Evolutionary conservation across 257 asterid species (phyloP).

Genomic region (Ballota nigra): DNA sequence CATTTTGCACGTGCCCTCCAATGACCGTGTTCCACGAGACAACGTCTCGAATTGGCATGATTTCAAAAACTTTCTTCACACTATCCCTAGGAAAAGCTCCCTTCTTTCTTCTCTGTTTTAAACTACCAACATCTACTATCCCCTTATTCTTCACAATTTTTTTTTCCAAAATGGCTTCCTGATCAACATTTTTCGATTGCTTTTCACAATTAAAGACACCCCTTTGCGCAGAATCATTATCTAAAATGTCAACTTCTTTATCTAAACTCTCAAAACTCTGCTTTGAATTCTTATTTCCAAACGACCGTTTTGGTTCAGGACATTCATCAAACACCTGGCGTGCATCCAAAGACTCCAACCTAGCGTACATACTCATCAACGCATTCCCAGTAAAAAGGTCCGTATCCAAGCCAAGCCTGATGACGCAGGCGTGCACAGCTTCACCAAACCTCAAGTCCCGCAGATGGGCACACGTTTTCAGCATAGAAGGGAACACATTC

Average conservation of each 20-base stretch:
- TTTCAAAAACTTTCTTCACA: slow-evolving; percentile 67
- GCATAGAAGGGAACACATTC: slow-evolving; percentile 77
- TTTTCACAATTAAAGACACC: background rate
- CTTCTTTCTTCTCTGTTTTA: slow-evolving; percentile 22
- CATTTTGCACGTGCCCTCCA: slow-evolving; percentile 57
- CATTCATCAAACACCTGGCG: slow-evolving; percentile 41
- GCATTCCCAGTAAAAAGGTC: slow-evolving; percentile 92
- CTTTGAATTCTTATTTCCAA: background rate
- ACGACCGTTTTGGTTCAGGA: slow-evolving; percentile 28
- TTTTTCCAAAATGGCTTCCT: slow-evolving; percentile 1
- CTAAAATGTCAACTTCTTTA: background rate
- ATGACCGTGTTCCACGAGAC: slow-evolving; percentile 93
- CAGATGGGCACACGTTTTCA: slow-evolving; percentile 64
- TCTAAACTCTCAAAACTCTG: background rate
- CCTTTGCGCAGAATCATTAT: background rate
- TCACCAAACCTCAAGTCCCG: slow-evolving; percentile 67
- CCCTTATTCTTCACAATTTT: slow-evolving; percentile 7
- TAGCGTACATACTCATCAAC: slow-evolving; percentile 81
- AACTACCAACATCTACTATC: slow-evolving; percentile 2
- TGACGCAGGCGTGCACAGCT: slow-evolving; percentile 66
- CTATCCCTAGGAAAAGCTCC: slow-evolving; percentile 35
- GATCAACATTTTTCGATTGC: slow-evolving; percentile 9
- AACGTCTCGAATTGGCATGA: slow-evolving; percentile 64
- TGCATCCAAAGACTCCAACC: slow-evolving; percentile 45
- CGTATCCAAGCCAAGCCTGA: slow-evolving; percentile 58